Evolutionary conservation across 1,139 yeast genomes (phyloP).

Genomic region (Geotrichum europaeum): DNA sequence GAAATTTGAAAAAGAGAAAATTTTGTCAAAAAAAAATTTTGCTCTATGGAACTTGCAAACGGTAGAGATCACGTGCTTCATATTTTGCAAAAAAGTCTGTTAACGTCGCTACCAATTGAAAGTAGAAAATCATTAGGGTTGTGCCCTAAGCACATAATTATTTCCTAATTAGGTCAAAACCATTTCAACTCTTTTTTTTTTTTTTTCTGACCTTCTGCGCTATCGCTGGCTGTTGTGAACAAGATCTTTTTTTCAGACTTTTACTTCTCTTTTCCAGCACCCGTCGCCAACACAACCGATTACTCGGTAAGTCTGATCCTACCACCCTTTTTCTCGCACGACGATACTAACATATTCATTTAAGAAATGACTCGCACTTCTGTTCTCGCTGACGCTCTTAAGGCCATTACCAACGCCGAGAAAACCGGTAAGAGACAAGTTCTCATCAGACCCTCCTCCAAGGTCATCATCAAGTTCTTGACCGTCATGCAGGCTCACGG

Average conservation of each 20-base stretch:
- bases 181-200: neutral
- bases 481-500: constrained; percentile 99
- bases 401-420: constrained; percentile 98
- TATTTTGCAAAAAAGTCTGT: neutral
- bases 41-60: neutral
- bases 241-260: neutral
- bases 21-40: neutral
- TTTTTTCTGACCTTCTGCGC: neutral
- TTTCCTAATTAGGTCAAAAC: neutral
- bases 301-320: constrained; percentile 12
- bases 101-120: neutral
- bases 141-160: constrained; percentile 7
- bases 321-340: neutral
- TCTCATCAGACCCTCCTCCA: constrained; percentile 96
- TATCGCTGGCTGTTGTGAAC: neutral
- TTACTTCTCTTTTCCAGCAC: neutral
- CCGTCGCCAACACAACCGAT: constrained; percentile 13
- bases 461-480: constrained; percentile 95
- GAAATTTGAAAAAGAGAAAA: neutral
- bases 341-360: neutral
- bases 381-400: constrained; percentile 98
- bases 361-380: constrained; percentile 92
- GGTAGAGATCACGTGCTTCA: neutral
- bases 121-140: constrained; percentile 5
- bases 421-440: constrained; percentile 99